phyloP scores from a whole-genome alignment of 768 basidiomycete genomes.

The Dentipellis sp. region DNA sequence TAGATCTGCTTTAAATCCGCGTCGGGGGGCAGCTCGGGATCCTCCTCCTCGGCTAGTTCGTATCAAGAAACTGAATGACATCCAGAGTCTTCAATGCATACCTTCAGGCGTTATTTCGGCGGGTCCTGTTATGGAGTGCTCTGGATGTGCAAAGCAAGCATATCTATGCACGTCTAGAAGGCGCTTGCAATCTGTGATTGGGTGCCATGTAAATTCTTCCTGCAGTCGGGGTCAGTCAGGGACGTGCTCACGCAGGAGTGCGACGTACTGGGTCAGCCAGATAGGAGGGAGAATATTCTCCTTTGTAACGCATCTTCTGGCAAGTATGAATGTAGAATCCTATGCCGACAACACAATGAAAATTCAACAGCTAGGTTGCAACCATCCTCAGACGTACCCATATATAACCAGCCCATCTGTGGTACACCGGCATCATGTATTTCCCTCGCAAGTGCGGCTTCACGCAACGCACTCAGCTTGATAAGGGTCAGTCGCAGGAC shows the following conservation, averaged over 20 bases:
- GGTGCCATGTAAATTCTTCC: constrained; percentile 76
- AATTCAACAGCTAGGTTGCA: not conserved
- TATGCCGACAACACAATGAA: constrained; percentile 20
- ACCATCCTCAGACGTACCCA: constrained; percentile 48
- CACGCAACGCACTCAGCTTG: constrained; percentile 79
- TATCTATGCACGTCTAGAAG: constrained; percentile 63
- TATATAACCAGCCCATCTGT: constrained; percentile 64
- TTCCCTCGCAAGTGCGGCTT: constrained; percentile 66
- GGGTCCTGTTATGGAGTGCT: constrained; percentile 32
- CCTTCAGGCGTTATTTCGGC: not conserved
- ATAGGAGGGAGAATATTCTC: constrained; percentile 83
- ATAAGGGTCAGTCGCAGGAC: constrained; percentile 18
- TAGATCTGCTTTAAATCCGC: not conserved
- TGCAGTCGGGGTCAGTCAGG: constrained; percentile 20
- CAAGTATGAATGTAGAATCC: constrained; percentile 93
- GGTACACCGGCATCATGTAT: constrained; percentile 61
- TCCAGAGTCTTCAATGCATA: not conserved
- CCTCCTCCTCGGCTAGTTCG: too few species aligned
- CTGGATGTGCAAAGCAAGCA: constrained; percentile 58
- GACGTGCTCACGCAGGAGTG: not conserved
- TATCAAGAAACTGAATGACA: not conserved
- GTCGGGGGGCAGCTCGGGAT: not conserved
- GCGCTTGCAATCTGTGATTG: constrained; percentile 46
- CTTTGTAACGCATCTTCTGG: constrained; percentile 94
- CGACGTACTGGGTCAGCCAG: constrained; percentile 57